Percentiles rank a stretch among this genome's conserved stretches.
Evolutionary conservation across 2,329 filamentous ascomycete species (phyloP).

Genomic region (Trichoderma guizhouense): DNA sequence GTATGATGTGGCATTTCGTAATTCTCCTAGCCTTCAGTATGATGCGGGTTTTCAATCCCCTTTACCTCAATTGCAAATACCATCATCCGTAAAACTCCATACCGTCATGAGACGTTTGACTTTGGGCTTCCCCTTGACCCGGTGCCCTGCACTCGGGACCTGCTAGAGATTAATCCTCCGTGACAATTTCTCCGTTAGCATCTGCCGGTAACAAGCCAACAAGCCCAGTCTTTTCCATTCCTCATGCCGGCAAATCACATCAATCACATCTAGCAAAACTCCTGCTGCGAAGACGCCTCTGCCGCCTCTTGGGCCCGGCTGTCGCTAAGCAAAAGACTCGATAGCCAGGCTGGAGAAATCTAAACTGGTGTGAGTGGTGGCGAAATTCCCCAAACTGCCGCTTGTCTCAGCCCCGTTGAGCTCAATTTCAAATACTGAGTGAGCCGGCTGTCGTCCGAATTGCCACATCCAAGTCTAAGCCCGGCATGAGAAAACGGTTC

Average conservation of each 20-base stretch:
- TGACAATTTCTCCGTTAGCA: not conserved
- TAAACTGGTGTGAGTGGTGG: not conserved
- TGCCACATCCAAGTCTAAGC: not conserved
- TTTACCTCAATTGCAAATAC: not conserved
- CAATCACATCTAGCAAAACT: not conserved
- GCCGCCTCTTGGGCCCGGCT: constrained; percentile 2
- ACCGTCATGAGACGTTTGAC: not conserved
- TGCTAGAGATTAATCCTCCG: not conserved
- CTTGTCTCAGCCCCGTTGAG: not conserved
- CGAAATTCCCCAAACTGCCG: not conserved
- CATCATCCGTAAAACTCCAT: not conserved
- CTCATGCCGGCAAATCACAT: not conserved
- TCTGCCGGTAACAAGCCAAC: not conserved
- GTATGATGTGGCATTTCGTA: not conserved
- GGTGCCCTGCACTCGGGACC: constrained; percentile 7
- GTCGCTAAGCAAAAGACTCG: not conserved
- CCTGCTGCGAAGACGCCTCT: not conserved
- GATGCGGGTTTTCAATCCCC: not conserved
- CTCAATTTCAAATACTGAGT: not conserved
- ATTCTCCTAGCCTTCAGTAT: too few relatives aligned
- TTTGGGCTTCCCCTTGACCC: not conserved
- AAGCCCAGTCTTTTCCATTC: not conserved
- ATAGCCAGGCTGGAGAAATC: not conserved
- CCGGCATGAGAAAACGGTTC: not conserved
- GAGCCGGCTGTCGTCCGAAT: not conserved